Conservation (phyloP, 2,329 filamentous ascomycete species). For the Colletotrichum destructivum region DNA sequence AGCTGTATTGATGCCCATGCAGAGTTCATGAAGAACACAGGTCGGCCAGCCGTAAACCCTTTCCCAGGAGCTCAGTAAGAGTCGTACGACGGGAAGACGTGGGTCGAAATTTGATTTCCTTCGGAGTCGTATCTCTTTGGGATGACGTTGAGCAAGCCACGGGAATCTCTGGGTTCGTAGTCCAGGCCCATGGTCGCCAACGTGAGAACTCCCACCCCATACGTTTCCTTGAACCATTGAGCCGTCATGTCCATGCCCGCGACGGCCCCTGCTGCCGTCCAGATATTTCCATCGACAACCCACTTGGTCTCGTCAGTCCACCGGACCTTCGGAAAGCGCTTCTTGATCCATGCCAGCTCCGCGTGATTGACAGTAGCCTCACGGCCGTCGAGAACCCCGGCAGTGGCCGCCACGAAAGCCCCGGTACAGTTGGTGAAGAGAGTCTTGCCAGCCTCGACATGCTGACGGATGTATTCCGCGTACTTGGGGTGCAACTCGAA, state of each 20-base stretch:
- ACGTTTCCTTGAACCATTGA: slow-evolving; percentile 56
- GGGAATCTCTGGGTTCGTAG: slow-evolving; percentile 53
- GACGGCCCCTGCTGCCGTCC: slow-evolving; percentile 61
- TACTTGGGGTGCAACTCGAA: slow-evolving; percentile 51
- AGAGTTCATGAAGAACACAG: too few species aligned
- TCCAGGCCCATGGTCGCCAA: slow-evolving; percentile 48
- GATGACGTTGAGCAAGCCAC: slow-evolving; percentile 50
- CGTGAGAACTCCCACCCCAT: slow-evolving; percentile 49
- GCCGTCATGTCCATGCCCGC: slow-evolving; percentile 63
- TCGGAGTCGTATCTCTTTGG: slow-evolving; percentile 47
- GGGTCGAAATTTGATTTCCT: slow-evolving; percentile 50
- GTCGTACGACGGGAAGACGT: slow-evolving; percentile 30
- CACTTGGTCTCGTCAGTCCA: slow-evolving; percentile 62
- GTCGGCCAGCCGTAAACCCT: not conserved
- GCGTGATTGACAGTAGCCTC: slow-evolving; percentile 60
- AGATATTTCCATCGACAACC: slow-evolving; percentile 61
- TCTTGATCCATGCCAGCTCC: slow-evolving; percentile 48
- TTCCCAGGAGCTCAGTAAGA: not conserved
- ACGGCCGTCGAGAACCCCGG: slow-evolving; percentile 59
- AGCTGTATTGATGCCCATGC: too few species aligned
- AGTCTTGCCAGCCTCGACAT: slow-evolving; percentile 54
- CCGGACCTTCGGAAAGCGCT: slow-evolving; percentile 56
- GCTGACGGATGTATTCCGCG: slow-evolving; percentile 51
- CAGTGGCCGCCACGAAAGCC: slow-evolving; percentile 48
- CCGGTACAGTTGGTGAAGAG: slow-evolving; percentile 58